Conservation (phyloP, 805 yeast genomes). For the Candida suzukii region DNA sequence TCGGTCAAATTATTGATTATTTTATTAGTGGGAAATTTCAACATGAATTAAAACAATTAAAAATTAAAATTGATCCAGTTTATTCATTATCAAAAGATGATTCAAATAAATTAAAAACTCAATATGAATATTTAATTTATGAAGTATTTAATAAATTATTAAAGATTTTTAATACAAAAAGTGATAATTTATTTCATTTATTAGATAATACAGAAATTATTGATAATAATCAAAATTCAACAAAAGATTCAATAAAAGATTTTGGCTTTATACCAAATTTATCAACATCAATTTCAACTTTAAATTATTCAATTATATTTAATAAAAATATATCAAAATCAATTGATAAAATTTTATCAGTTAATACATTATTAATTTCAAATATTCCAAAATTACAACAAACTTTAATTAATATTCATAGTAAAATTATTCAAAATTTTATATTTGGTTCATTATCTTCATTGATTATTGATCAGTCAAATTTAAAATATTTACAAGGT, state of each 20-base stretch:
- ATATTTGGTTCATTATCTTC: constrained; percentile 19
- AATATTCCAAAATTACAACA: not conserved
- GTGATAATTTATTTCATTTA: constrained; percentile 28
- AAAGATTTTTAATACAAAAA: constrained; percentile 23
- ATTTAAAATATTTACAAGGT: too few relatives aligned
- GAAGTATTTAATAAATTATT: constrained; percentile 22
- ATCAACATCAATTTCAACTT: constrained; percentile 55
- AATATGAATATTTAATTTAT: constrained; percentile 17
- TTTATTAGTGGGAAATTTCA: constrained; percentile 45
- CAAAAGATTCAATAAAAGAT: constrained; percentile 6
- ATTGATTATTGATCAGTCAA: constrained; percentile 14
- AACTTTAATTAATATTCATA: not conserved
- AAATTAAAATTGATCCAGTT: constrained; percentile 19
- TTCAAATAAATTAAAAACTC: constrained; percentile 28
- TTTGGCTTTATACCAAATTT: constrained; percentile 59
- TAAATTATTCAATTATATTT: constrained; percentile 43
- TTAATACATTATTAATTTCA: not conserved
- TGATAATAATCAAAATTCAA: too few relatives aligned
- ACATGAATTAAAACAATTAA: constrained; percentile 9
- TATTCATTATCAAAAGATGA: constrained; percentile 39
- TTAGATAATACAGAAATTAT: constrained; percentile 16
- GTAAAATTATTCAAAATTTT: constrained; percentile 16
- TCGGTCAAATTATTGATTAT: constrained; percentile 49
- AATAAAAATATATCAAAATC: constrained; percentile 33
- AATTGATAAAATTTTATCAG: constrained; percentile 31